Evolutionary conservation across 2,329 filamentous ascomycete genomes (phyloP).

Genomic region (Monosporascus cannonballus): DNA sequence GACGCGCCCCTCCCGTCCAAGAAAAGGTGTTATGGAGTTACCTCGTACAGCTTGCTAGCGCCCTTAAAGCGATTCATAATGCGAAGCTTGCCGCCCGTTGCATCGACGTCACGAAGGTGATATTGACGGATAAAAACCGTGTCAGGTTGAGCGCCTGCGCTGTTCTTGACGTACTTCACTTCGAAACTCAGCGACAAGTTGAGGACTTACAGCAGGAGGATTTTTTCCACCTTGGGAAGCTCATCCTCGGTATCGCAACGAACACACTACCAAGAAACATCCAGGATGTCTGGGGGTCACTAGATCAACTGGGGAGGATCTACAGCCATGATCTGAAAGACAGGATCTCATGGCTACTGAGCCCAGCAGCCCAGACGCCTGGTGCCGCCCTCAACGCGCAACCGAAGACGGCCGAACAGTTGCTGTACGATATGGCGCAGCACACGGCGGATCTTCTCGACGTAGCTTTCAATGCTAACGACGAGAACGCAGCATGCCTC

Average conservation of each 20-base stretch:
- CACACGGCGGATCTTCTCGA: conserved; percentile 74
- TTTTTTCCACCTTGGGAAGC: conserved; percentile 73
- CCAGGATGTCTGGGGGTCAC: conserved; percentile 59
- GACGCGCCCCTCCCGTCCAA: conserved; percentile 43
- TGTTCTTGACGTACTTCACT: conserved; percentile 83
- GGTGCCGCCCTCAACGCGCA: not conserved
- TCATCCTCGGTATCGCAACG: conserved; percentile 77
- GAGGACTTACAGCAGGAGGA: conserved; percentile 83
- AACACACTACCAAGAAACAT: conserved; percentile 50
- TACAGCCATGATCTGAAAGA: conserved; percentile 77
- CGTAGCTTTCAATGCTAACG: conserved; percentile 70
- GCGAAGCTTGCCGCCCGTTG: conserved; percentile 78
- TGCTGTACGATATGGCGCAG: conserved; percentile 70
- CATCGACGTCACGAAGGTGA: conserved; percentile 80
- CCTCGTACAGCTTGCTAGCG: conserved; percentile 84
- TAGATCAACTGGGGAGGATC: conserved; percentile 69
- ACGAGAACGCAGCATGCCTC: conserved; percentile 67
- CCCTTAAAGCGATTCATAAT: conserved; percentile 77
- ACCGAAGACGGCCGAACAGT: conserved; percentile 70
- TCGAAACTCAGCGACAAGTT: conserved; percentile 62
- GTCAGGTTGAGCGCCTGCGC: conserved; percentile 84
- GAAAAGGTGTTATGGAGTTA: conserved; percentile 87
- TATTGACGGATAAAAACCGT: conserved; percentile 85
- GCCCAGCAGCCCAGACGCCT: conserved; percentile 47
- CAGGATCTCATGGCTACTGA: conserved; percentile 75